These are phyloP conservation scores for Rhamnella rubrinervis DNA, from an alignment of 331 rosid species.

Conservation along the genomic window DNA sequence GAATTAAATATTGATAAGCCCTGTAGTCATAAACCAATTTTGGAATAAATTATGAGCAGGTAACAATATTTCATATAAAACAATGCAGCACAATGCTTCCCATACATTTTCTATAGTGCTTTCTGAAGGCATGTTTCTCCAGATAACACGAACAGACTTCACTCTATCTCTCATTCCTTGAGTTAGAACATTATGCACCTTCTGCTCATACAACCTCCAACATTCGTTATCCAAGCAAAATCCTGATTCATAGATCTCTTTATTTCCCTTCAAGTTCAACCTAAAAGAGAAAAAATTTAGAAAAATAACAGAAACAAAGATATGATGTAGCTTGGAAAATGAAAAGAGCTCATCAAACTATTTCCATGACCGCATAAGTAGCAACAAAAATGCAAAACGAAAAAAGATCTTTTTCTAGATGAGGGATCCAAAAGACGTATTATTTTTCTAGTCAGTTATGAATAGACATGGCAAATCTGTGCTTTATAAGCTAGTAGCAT, in stretches of 20 bases:
- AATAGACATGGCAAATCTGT: no score
- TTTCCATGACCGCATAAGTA: no score
- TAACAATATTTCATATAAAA: conserved; percentile 22
- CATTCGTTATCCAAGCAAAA: conserved; percentile 88
- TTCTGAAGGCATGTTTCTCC: conserved; percentile 66
- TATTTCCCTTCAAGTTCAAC: conserved; percentile 69
- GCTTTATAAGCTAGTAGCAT: no score
- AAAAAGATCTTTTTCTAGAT: no score
- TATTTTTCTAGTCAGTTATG: no score
- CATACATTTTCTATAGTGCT: conserved; percentile 71
- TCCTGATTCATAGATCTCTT: conserved; percentile 55
- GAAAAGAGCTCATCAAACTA: no score
- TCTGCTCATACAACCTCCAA: conserved; percentile 89
- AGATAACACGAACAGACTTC: conserved; percentile 65
- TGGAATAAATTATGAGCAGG: conserved; percentile 19
- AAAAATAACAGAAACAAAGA: neutral
- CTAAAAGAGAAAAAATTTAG: conserved; percentile 44
- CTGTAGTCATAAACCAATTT: conserved; percentile 41
- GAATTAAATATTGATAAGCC: conserved; percentile 68
- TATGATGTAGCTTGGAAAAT: conserved; percentile 13
- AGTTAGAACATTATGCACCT: conserved; percentile 60
- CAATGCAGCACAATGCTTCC: conserved; percentile 23
- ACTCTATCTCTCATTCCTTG: conserved; percentile 78
- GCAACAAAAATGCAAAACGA: no score
- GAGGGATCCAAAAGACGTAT: no score